Evolutionary conservation across 495 filamentous ascomycete genomes (phyloP).

Genomic region (Bacidia gigantensis): DNA sequence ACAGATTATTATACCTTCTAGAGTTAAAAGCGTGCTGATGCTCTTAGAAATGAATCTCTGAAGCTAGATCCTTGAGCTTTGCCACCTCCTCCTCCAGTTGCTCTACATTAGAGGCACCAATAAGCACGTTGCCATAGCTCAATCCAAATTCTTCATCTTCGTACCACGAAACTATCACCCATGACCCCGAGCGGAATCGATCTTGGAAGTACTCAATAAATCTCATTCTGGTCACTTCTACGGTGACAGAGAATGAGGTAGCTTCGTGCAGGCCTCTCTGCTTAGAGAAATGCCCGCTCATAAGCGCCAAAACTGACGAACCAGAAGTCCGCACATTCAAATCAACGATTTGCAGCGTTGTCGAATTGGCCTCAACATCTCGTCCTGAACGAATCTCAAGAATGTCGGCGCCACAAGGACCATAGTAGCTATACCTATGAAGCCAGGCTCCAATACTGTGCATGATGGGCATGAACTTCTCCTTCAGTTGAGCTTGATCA

Average conservation of each 20-base stretch:
- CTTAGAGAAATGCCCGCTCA: conserved; percentile 16
- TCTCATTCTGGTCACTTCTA: neutral
- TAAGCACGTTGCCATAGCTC: neutral
- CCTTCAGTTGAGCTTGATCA: conserved; percentile 15
- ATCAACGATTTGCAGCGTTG: conserved; percentile 20
- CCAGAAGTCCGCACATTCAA: conserved; percentile 26
- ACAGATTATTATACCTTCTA: too few species aligned
- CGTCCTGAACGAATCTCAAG: conserved; percentile 13
- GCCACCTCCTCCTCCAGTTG: conserved; percentile 1
- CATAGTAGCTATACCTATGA: conserved; percentile 17
- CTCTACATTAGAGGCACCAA: neutral
- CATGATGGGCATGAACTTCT: conserved; percentile 17
- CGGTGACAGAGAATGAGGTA: neutral
- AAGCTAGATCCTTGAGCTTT: neutral
- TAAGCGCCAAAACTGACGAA: conserved; percentile 18
- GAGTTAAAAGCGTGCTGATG: too few species aligned
- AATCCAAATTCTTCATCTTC: neutral
- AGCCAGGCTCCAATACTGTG: conserved; percentile 17
- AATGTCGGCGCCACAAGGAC: conserved; percentile 24
- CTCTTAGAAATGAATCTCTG: conserved; percentile 2
- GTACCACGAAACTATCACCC: conserved; percentile 1
- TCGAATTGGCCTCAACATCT: neutral
- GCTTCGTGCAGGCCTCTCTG: conserved; percentile 18
- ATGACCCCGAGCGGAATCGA: neutral
- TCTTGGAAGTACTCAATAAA: neutral